Conservation (phyloP, 169 alveolate species). For the Eimeria tenella region DNA sequence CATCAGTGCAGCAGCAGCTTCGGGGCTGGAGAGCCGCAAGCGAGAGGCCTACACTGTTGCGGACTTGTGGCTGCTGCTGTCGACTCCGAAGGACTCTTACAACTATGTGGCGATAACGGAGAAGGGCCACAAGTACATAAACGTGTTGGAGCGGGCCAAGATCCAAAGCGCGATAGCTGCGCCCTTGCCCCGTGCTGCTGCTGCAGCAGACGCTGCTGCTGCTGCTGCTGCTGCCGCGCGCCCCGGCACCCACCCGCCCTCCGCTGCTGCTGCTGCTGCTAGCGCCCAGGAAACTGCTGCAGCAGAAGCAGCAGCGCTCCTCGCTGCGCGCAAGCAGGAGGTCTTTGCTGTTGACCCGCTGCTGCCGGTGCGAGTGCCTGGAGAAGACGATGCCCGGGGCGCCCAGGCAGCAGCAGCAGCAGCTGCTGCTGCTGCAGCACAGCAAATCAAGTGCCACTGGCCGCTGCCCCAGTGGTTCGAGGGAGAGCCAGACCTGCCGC, state of each 20-base stretch:
- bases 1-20: constrained; percentile 35
- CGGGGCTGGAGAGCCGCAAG: constrained; percentile 66
- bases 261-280: constrained; percentile 48
- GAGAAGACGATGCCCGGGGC: neutral
- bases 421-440: constrained; percentile 28
- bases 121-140: constrained; percentile 63
- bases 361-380: constrained; percentile 39
- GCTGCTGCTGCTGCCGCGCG: neutral
- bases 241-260: neutral
- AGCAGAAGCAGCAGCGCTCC: constrained; percentile 60
- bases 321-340: constrained; percentile 16
- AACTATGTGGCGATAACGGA: constrained; percentile 47
- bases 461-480: constrained; percentile 43
- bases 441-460: constrained; percentile 12
- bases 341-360: constrained; percentile 25
- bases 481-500: constrained; percentile 24
- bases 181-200: neutral
- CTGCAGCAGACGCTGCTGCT: constrained; percentile 51
- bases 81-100: constrained; percentile 71
- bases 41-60: constrained; percentile 63
- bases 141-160: constrained; percentile 64
- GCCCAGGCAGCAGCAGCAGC: neutral
- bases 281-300: constrained; percentile 17
- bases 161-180: constrained; percentile 1
- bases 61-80: constrained; percentile 69